These are phyloP conservation scores for Hibiscus syriacus DNA, from an alignment of 345 rosid species.

Conservation along the genomic window DNA sequence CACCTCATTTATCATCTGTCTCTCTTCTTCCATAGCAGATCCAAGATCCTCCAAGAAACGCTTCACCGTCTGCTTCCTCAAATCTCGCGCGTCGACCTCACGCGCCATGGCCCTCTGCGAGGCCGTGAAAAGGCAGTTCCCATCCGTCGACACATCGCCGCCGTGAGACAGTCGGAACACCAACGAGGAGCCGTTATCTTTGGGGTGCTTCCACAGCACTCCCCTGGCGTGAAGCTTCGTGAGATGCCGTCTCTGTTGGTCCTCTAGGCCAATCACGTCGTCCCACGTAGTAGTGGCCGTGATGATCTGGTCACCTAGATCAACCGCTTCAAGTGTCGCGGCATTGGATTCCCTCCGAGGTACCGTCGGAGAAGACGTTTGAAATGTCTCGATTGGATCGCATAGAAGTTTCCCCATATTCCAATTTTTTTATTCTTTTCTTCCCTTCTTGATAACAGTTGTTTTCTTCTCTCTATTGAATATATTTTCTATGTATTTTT, in stretches of 20 bases:
- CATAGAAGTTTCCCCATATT: conserved; percentile 79
- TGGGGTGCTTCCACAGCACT: conserved; percentile 84
- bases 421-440: not conserved
- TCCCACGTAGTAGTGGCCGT: conserved; percentile 39
- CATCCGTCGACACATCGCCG: conserved; percentile 91
- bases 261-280: conserved; percentile 79
- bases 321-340: conserved; percentile 38
- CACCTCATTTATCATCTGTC: conserved; percentile 37
- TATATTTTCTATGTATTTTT: not conserved
- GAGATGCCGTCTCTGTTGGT: conserved; percentile 74
- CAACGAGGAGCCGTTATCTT: conserved; percentile 40
- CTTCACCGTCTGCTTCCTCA: conserved; percentile 59
- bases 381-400: conserved; percentile 69
- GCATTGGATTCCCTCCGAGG: conserved; percentile 47
- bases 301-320: conserved; percentile 36
- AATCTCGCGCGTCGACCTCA: conserved; percentile 65
- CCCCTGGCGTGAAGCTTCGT: conserved; percentile 70
- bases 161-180: conserved; percentile 84
- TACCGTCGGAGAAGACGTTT: conserved; percentile 38
- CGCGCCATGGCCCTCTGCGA: conserved; percentile 75
- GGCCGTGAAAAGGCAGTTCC: conserved; percentile 96
- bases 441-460: not conserved
- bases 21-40: conserved; percentile 50
- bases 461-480: not conserved
- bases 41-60: conserved; percentile 65